Conservation (phyloP, 140 eudicot species). For the Flaveria floridana region DNA sequence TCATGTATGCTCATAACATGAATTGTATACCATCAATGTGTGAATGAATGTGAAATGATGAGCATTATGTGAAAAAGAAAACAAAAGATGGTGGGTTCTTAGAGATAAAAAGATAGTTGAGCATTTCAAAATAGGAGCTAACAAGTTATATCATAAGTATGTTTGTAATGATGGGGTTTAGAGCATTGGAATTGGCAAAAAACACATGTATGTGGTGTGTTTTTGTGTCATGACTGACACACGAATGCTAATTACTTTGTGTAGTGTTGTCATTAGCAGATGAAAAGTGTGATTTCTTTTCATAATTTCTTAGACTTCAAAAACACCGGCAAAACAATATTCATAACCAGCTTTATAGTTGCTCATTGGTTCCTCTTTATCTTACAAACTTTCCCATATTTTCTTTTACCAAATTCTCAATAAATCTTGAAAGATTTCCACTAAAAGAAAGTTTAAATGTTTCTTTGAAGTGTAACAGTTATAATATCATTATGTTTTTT, state of each 20-base stretch:
- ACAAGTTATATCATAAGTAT: conserved; percentile 40
- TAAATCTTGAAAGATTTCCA: conserved; percentile 30
- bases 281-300: conserved; percentile 36
- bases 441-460: conserved; percentile 18
- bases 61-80: conserved; percentile 34
- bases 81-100: conserved; percentile 30
- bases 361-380: conserved; percentile 69
- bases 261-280: conserved; percentile 31
- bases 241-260: conserved; percentile 58
- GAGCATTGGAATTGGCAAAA: conserved; percentile 31
- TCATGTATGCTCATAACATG: conserved; percentile 4
- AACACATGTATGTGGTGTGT: conserved; percentile 18
- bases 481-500: not conserved
- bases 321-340: conserved; percentile 65
- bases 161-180: conserved; percentile 40
- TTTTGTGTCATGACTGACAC: conserved; percentile 51
- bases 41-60: conserved; percentile 29
- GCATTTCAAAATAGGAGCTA: conserved; percentile 8
- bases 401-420: conserved; percentile 15
- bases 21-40: conserved; percentile 5
- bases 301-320: conserved; percentile 43
- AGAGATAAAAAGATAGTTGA: conserved; percentile 19
- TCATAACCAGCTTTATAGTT: conserved; percentile 59
- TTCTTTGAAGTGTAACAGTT: conserved; percentile 12
- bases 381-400: conserved; percentile 49